phyloP scores from a whole-genome alignment of 257 asterid species.

The Plantago major region DNA sequence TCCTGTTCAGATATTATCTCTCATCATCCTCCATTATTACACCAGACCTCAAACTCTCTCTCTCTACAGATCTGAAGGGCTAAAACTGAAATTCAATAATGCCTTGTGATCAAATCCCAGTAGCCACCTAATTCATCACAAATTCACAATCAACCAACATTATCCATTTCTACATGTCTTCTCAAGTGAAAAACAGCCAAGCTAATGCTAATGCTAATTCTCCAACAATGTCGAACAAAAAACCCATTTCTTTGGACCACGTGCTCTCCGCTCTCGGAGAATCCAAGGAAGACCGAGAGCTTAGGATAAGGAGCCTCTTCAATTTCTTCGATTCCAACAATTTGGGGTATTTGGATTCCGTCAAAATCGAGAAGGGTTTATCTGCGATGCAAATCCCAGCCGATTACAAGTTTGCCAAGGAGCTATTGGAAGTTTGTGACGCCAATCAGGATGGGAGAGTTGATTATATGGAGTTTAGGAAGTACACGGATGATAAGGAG shows the following conservation, averaged over 20 bases:
- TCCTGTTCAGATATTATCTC: slow-evolving; percentile 17
- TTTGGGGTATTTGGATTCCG: slow-evolving; percentile 69
- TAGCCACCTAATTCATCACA: no score
- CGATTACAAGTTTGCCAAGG: slow-evolving; percentile 94
- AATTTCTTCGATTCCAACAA: slow-evolving; percentile 67
- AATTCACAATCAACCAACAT: no score
- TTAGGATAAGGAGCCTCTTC: slow-evolving; percentile 67
- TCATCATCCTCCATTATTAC: no score
- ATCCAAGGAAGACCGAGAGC: slow-evolving; percentile 75
- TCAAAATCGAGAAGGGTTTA: slow-evolving; percentile 73
- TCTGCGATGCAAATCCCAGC: slow-evolving; percentile 89
- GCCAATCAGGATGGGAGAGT: slow-evolving; percentile 90
- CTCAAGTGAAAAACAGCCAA: no score
- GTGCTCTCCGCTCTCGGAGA: slow-evolving; percentile 81
- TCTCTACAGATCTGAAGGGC: slow-evolving; percentile 38
- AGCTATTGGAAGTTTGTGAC: slow-evolving; percentile 77
- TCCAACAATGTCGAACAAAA: no score
- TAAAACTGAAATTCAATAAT: no score
- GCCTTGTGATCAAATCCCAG: no score
- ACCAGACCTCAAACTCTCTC: no score
- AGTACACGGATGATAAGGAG: slow-evolving; percentile 98
- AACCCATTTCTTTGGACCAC: slow-evolving; percentile 72
- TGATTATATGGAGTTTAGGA: slow-evolving; percentile 82
- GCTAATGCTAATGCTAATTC: no score
- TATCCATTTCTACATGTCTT: no score